Conservation (phyloP, 23 red algal genomes). For the Porphyridium purpureum region DNA sequence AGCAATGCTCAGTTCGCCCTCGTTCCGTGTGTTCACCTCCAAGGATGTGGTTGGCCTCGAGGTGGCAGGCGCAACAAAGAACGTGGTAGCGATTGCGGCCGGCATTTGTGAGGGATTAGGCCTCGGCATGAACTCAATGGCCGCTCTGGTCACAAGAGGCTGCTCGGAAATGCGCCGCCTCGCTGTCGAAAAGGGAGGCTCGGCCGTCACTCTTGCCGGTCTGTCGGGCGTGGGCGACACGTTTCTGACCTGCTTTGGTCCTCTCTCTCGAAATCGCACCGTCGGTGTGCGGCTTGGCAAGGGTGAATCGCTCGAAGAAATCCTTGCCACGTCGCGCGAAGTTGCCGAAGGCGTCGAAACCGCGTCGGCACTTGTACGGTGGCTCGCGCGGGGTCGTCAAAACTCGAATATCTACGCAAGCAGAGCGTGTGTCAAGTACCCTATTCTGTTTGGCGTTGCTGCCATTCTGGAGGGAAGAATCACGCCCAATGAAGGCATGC, state of each 20-base stretch:
- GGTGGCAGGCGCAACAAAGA: constrained; percentile 87
- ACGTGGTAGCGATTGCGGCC: constrained; percentile 92
- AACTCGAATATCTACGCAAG: constrained; percentile 6
- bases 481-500: constrained; percentile 56
- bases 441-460: constrained; percentile 68
- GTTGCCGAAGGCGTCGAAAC: constrained; percentile 68
- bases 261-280: constrained; percentile 81
- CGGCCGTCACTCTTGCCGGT: constrained; percentile 68
- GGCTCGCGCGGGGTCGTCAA: constrained; percentile 5
- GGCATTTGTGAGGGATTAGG: constrained; percentile 91
- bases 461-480: constrained; percentile 71
- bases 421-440: constrained; percentile 52
- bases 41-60: constrained; percentile 80
- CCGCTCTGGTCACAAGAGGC: constrained; percentile 82
- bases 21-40: constrained; percentile 84
- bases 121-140: constrained; percentile 91
- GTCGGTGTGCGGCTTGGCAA: constrained; percentile 75
- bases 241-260: constrained; percentile 97
- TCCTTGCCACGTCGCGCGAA: constrained; percentile 46
- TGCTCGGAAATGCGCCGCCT: constrained; percentile 95
- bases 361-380: constrained; percentile 61
- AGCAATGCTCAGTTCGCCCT: constrained; percentile 64
- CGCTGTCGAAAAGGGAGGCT: constrained; percentile 47
- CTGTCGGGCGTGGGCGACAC: constrained; percentile 92
- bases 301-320: constrained; percentile 74